Percentiles rank a stretch among this genome's conserved stretches.
These are phyloP conservation scores for Cryptococcus maquisensis DNA, from an alignment of 1,284 basidiomycete genomes.

Conservation along the genomic window DNA sequence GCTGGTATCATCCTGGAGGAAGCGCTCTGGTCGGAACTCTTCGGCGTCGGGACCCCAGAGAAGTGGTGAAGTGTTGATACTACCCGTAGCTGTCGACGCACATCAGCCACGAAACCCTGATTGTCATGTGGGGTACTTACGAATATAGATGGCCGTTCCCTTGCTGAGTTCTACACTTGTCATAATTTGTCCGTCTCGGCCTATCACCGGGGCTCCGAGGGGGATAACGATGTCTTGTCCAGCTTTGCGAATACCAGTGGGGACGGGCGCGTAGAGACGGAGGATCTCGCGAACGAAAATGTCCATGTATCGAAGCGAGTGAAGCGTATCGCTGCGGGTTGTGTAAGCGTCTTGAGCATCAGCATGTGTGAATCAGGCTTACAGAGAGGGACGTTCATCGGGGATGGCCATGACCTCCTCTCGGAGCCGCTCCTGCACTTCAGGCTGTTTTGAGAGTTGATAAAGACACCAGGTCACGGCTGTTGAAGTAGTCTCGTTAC, in stretches of 20 bases:
- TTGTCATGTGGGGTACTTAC: conserved; percentile 13
- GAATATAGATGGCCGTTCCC: conserved; percentile 39
- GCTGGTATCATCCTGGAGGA: conserved; percentile 10
- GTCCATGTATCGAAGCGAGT: conserved; percentile 57
- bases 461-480: conserved; percentile 70
- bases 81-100: conserved; percentile 39
- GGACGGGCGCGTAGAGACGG: conserved; percentile 62
- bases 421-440: conserved; percentile 59
- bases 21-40: conserved; percentile 54
- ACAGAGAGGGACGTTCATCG: conserved; percentile 46
- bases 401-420: conserved; percentile 51
- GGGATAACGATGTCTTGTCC: conserved; percentile 62
- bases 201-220: conserved; percentile 49
- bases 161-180: conserved; percentile 33
- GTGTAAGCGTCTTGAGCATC: neutral
- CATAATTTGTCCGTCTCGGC: conserved; percentile 46
- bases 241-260: conserved; percentile 59
- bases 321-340: conserved; percentile 45
- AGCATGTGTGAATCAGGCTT: conserved; percentile 9
- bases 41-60: conserved; percentile 68
- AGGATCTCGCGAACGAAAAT: conserved; percentile 65
- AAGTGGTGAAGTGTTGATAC: conserved; percentile 58
- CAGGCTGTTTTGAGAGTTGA: conserved; percentile 57
- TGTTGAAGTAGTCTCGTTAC: conserved; percentile 72
- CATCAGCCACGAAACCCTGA: conserved; percentile 1